Evolutionary conservation across 495 filamentous ascomycete genomes (phyloP), one percentile per base, ranked within the genome.

Genomic region (Parathielavia appendiculata): DNA sequence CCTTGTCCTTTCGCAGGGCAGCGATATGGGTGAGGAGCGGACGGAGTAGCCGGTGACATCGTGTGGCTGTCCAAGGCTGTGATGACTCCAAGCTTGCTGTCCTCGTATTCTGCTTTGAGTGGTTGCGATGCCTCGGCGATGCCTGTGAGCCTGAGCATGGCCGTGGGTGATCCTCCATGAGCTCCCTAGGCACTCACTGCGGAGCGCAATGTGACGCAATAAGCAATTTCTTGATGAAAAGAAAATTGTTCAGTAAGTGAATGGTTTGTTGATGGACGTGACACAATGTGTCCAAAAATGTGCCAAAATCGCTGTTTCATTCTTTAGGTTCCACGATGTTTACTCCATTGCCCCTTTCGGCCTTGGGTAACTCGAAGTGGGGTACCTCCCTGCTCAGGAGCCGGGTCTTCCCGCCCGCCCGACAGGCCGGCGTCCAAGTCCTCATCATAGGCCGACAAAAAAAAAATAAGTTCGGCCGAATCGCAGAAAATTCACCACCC

Each of bases 11-110:
- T 45, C 73, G 75, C 14, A 84, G 66, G 10, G 78, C 73, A 56
- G 75, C 64, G 20, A 85, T 74, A 35, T 79, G 76, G 19, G 79
- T 76, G 20, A 79, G 68, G 23, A 85, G 65, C 16, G 80, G 80
- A 32, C 81, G 75, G 22, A 85, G 70, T 8, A 85, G 69, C 12
- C 81, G 75, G 53, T 81, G 73, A 50, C 82, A 85, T 57, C 80
- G 65, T 17, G 80, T 76, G 10, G 81, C 71, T 8, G 79, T 84
- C 82, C 82, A 85, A 32, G 75, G 71, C 51, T 65, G 61, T 5
- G 63, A 4, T 34, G 48, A 50, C 34, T 66, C 60, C 30, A 54
- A 35, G 35, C 34, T 17, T 19, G 12, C 10, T n/a, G 7, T 36
- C 11, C 1, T 26, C 7, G 34, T 48, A 30, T 12, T 53, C 40